Base-by-base conservation (phyloP, 2,329 filamentous ascomycete genomes). In the Fusarium sp. region DNA sequence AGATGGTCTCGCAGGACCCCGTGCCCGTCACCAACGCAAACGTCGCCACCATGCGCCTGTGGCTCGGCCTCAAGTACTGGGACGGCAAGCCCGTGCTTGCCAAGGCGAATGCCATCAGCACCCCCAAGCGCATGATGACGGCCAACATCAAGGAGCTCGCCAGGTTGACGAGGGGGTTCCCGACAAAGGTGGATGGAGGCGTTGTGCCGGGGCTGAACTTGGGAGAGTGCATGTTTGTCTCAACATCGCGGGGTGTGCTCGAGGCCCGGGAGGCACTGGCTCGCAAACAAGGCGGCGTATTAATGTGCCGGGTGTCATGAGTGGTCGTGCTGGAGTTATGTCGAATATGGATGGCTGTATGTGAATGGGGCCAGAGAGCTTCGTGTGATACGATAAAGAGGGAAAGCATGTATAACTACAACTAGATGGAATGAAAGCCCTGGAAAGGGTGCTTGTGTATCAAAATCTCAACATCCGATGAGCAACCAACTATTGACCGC, bases 21-120 rank as follows among this genome's bases (percentile, higher is more conserved):
- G 89, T 89, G 71, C 86, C 86, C 16, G 87, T 94, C 66, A 95
- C 92, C 57, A 86, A 87, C 71, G 87, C 86, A 78, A 98, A 97
- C 83, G 90, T 95, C 40, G 89, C 95, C 6, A 88, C 86, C 42
- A 89, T 94, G 80, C 88, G 95, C 69, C 85, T 98, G 75, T 98
- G 95, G 95, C 84, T 98, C 14, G 95, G 95, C 1, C 86, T 98
- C 79, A 98, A 98, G 86, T 98, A 98, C 88, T 94, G 90, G 90
- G 91, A 95, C 76, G 93, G 93, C 80, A 88, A 92, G 82, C 94
- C 95, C 7, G 95, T 98, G 25, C 84, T 98, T 75, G 87, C 86
- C 71, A 88, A 90, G 74, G 88, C 96, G 79, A 82, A 84, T 58
- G 82, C 93, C 80, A 86, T 97, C 69, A 93, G 90, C 79, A 96